Conservation (phyloP, 129 eudicot species). For the Heracleum sosnowskyi region DNA sequence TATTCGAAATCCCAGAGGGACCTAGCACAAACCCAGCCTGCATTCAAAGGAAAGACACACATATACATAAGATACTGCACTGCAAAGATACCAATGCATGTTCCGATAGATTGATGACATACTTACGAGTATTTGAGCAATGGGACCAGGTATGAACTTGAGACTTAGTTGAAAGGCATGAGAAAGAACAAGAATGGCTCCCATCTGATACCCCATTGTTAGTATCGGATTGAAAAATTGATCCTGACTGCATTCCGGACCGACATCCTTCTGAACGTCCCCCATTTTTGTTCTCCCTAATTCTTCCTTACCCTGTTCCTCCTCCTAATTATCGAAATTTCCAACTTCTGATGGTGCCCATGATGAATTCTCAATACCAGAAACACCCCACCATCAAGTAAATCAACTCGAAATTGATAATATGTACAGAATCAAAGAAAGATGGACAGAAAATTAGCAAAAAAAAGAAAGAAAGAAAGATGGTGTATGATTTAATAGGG, state of each 20-base stretch:
- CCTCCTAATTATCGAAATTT: not conserved
- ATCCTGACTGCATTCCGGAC: slow-evolving; percentile 19
- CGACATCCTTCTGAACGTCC: not conserved
- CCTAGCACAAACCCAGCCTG: slow-evolving; percentile 96
- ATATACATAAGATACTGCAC: not conserved
- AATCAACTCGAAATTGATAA: not conserved
- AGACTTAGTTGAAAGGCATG: slow-evolving; percentile 70
- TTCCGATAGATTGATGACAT: slow-evolving; percentile 23
- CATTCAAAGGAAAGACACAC: not conserved
- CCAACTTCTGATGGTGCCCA: not conserved
- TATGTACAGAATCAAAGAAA: not conserved
- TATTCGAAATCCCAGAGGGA: slow-evolving; percentile 67
- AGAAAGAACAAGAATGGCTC: slow-evolving; percentile 73
- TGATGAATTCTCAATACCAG: not conserved
- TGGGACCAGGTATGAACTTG: slow-evolving; percentile 66
- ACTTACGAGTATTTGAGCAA: slow-evolving; percentile 96
- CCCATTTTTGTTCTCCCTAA: not conserved
- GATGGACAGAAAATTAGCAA: too few relatives aligned
- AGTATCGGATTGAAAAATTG: slow-evolving; percentile 69
- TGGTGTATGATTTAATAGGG: not conserved
- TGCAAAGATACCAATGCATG: not conserved
- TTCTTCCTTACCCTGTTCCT: not conserved
- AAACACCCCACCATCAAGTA: too few relatives aligned
- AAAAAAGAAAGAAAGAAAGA: too few relatives aligned
- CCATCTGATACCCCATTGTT: slow-evolving; percentile 68